Evolutionary conservation across 371 early-diverging fungal genomes (phyloP).

Genomic region (Haplosporangium sp.): DNA sequence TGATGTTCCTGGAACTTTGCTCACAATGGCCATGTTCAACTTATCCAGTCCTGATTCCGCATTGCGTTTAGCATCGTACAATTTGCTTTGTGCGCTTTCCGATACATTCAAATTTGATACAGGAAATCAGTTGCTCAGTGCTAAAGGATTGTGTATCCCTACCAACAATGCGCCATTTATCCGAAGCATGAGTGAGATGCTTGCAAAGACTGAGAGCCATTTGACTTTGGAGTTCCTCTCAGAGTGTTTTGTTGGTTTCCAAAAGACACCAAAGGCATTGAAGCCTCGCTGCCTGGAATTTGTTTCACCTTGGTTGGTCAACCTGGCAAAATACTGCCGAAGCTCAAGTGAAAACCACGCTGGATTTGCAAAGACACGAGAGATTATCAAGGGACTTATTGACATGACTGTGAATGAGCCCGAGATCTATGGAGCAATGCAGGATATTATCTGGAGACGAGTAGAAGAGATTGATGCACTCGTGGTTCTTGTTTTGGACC

Average conservation of each 20-base stretch:
- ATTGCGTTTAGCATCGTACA: constrained; percentile 88
- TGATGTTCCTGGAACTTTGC: constrained; percentile 93
- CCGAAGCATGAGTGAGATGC: constrained; percentile 80
- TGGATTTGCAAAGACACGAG: constrained; percentile 72
- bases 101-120: constrained; percentile 89
- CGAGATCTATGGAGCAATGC: constrained; percentile 87
- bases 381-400: constrained; percentile 82
- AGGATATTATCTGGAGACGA: constrained; percentile 87
- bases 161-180: constrained; percentile 89
- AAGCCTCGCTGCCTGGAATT: constrained; percentile 91
- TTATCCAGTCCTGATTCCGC: constrained; percentile 86
- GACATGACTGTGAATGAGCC: constrained; percentile 88
- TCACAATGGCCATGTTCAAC: constrained; percentile 93
- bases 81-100: constrained; percentile 85
- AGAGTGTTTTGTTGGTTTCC: constrained; percentile 90
- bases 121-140: constrained; percentile 83
- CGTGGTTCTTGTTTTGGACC: constrained; percentile 83
- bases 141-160: constrained; percentile 91
- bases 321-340: constrained; percentile 76
- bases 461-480: constrained; percentile 86
- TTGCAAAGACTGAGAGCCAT: constrained; percentile 81
- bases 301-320: constrained; percentile 90
- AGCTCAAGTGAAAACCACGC: constrained; percentile 63
- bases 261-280: constrained; percentile 77
- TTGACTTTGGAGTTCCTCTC: constrained; percentile 91